Evolutionary conservation across 1,139 yeast genomes (phyloP), one percentile per base, ranked within the genome.

Genomic region (Nematodospora anomalae): DNA sequence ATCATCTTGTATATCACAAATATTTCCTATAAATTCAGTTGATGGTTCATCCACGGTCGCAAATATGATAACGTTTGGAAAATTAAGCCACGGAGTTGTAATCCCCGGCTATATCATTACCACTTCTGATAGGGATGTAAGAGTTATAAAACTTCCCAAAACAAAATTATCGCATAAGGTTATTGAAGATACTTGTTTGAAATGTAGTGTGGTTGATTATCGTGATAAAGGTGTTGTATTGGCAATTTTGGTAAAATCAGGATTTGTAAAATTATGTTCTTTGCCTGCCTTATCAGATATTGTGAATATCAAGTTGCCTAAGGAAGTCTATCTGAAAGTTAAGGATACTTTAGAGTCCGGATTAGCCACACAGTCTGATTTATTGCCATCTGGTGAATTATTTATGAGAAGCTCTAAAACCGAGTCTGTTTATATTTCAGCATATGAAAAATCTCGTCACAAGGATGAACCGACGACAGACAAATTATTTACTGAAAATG

Each of bases 341-440:
- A 51, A 54, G 32, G 37, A 35, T 6, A 50, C 63, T 0, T 44
- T 66, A 26, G 56, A 51, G 8, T 42, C 57, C 1, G 60, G 54
- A 3, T 41, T 44, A 3, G 58, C 64, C 0, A 34, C 52, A 6
- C 45, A 53, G 4, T 63, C 72, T 1, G 56, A 53, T 15, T 50
- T 90, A 1, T 61, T 85, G 28, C 70, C 76, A 23, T 77, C 82
- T 32, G 97, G 98, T 12, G 95, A 88, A 48, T 61, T 88, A 4
- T 67, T 83, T 36, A 53, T 86, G 3, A 73, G 90, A 44, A 66
- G 76, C 10, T 74, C 76, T 36, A 64, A 67, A 23, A 72, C 81
- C 1, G 83, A 80, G 46, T 80, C 86, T 0, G 47, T 60, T 15
- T 57, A 59, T 38, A 64, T 35, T 36, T 50, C 35, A 32, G 41